Evolutionary conservation across 2,329 filamentous ascomycete species (phyloP).

Genomic region (Penicillium expansum): DNA sequence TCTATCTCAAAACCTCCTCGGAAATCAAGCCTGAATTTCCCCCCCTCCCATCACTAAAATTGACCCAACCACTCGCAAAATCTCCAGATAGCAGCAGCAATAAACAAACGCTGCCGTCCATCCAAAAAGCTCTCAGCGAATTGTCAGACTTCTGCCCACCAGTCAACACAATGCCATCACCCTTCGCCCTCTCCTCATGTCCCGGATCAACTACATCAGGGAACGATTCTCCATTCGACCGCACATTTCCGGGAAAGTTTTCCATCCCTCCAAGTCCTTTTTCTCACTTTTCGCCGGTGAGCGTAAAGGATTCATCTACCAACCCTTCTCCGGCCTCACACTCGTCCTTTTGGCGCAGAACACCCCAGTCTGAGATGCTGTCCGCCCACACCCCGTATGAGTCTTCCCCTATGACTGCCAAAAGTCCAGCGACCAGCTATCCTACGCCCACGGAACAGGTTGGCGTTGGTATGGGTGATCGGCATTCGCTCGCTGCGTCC

Average conservation of each 20-base stretch:
- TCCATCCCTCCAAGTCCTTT: constrained; percentile 36
- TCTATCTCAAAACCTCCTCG: constrained; percentile 28
- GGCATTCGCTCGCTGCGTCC: constrained; percentile 20
- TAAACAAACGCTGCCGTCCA: constrained; percentile 41
- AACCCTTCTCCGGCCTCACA: constrained; percentile 38
- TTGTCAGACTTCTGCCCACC: constrained; percentile 28
- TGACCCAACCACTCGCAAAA: constrained; percentile 37
- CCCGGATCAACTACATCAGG: constrained; percentile 28
- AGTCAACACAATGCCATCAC: constrained; percentile 25
- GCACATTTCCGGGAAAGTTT: constrained; percentile 31
- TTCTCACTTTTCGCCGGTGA: constrained; percentile 40
- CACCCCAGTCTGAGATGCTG: constrained; percentile 28
- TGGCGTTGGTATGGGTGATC: constrained; percentile 21
- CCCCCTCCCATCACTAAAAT: constrained; percentile 42
- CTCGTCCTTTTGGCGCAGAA: constrained; percentile 28
- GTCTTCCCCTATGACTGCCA: constrained; percentile 28
- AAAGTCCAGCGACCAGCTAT: constrained; percentile 39
- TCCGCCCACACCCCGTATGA: constrained; percentile 32
- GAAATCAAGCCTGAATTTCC: constrained; percentile 31
- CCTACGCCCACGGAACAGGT: constrained; percentile 42
- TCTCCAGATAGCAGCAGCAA: constrained; percentile 33
- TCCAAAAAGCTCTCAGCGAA: constrained; percentile 38
- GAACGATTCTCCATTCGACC: constrained; percentile 31
- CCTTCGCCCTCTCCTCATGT: constrained; percentile 25
- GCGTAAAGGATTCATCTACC: constrained; percentile 36